phyloP scores from a whole-genome alignment of 73 alveolate genomes.

The Tetrahymena borealis region DNA sequence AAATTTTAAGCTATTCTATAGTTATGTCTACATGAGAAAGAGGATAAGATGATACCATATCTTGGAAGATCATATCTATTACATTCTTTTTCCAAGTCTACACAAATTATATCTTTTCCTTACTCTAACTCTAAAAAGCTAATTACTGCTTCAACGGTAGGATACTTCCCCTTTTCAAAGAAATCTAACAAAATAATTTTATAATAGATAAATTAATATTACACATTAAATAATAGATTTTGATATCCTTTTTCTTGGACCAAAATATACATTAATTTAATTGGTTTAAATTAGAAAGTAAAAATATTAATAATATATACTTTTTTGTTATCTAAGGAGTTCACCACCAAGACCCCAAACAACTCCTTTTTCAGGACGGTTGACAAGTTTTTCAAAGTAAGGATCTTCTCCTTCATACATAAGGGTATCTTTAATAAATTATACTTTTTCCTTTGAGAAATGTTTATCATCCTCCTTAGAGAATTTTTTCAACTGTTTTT shows the following conservation, averaged over 20 bases:
- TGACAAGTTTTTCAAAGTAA: slow-evolving; percentile 28
- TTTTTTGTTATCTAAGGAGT: background rate
- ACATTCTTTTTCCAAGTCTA: background rate
- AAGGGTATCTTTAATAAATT: slow-evolving; percentile 27
- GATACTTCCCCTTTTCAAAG: background rate
- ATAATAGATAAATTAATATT: background rate
- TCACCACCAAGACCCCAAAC: slow-evolving; percentile 44
- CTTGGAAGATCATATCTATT: background rate
- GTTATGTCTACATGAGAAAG: background rate
- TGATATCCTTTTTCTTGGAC: background rate
- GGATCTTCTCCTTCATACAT: slow-evolving; percentile 46
- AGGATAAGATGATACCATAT: background rate
- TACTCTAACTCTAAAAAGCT: background rate
- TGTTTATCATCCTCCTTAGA: background rate
- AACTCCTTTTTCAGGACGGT: slow-evolving; percentile 39
- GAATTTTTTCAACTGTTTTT: background rate
- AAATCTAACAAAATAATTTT: background rate
- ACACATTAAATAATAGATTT: background rate
- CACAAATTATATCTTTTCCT: background rate
- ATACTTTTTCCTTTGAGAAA: background rate
- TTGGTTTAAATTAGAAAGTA: background rate
- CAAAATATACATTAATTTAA: background rate
- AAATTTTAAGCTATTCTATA: background rate
- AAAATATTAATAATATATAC: background rate
- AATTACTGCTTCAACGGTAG: background rate